Evolutionary conservation across 129 eudicot species (phyloP), one percentile per base, ranked within the genome.

Genomic region (Helianthus tuberosus): DNA sequence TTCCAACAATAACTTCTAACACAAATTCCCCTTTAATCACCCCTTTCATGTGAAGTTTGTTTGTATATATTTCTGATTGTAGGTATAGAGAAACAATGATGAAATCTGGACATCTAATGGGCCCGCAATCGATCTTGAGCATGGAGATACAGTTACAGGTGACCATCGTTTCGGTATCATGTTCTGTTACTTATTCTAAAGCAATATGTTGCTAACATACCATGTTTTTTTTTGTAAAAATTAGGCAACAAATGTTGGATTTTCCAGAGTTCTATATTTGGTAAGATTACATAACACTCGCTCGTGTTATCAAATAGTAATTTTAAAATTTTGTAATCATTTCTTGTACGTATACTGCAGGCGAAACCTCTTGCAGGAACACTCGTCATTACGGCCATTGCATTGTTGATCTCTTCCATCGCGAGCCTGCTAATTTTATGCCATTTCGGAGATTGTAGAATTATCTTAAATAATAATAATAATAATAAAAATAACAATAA

Each of bases 161-260:
- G 67, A 66, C n/a, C 64, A 39, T 59, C 8, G 8, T 74, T n/a
- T 64, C 32, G 14, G 64, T 69, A 29, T 69, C 20, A 8, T n/a
- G 9, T 64, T 69, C 38, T 9, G 2, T 35, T 13, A 64, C 12
- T 57, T 47, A 48, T 68, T 6, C n/a, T 48, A 25, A 52, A 64
- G 8, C 23, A 58, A 58, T 25, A 13, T 36, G 46, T 13, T 68
- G 69, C 50, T 77, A 11, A 64, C 10, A 64, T 27, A 63, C 49
- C 23, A 5, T 52, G 32, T n/a, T 39, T 66, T 27, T 64, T 46
- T 47, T 66, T 23, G 44, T 70, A 53, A 14, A 25, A 64, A 36
- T 25, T 76, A 82, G 86, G 86, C 86, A 58, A 76, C 79, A 52
- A 82, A 82, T 68, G 83, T 82, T 82, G 83, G 86, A 69, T 77